These are phyloP conservation scores for Xylaria grammica DNA, from an alignment of 495 filamentous ascomycete species.

Conservation along the genomic window DNA sequence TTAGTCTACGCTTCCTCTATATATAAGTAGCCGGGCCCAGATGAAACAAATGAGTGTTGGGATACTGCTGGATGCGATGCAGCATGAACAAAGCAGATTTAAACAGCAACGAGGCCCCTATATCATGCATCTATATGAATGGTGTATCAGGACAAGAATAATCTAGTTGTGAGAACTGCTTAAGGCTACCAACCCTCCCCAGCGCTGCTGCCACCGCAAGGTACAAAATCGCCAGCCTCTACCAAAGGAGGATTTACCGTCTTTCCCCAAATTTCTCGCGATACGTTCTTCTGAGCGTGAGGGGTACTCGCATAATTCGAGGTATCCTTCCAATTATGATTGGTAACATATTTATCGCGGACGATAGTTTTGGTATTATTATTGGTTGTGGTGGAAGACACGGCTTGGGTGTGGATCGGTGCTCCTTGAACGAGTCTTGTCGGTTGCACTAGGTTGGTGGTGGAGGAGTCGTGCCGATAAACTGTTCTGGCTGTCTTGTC, in stretches of 20 bases:
- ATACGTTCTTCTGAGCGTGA: not conserved
- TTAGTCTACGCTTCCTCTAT: not conserved
- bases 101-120: too few species aligned
- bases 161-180: not conserved
- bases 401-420: not conserved
- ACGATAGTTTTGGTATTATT: not conserved
- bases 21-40: not conserved
- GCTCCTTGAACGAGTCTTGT: not conserved
- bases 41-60: not conserved
- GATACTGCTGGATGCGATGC: not conserved
- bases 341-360: not conserved
- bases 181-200: conserved; percentile 1
- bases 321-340: conserved; percentile 3
- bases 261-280: not conserved
- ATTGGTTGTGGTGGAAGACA: too few species aligned
- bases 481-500: not conserved
- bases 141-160: not conserved
- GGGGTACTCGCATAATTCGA: not conserved
- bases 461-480: not conserved
- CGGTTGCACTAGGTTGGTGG: not conserved
- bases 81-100: not conserved
- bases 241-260: not conserved
- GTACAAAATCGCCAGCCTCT: not conserved
- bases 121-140: not conserved
- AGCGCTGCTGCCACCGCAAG: not conserved